Evolutionary conservation across 78 protist genomes (phyloP).

Genomic region (Protostelium mycophagum): DNA sequence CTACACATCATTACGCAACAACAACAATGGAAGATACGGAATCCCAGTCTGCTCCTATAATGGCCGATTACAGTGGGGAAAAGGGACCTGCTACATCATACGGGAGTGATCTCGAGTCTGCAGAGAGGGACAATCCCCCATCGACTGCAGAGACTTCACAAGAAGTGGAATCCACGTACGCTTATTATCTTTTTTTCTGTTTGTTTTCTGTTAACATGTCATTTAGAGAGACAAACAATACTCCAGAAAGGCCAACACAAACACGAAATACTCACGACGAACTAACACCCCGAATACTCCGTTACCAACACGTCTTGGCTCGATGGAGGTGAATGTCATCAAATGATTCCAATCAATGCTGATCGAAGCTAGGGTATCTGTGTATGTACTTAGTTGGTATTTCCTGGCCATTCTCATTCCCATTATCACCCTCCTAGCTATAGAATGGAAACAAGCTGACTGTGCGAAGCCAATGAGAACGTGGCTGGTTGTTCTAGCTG

Average conservation of each 20-base stretch:
- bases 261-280: background rate
- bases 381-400: background rate
- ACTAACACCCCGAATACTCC: background rate
- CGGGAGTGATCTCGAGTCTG: background rate
- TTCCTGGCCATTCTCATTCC: background rate
- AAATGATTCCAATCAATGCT: background rate
- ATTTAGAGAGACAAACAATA: too few species aligned
- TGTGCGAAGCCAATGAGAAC: background rate
- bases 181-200: background rate
- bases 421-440: background rate
- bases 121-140: background rate
- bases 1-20: too few species aligned
- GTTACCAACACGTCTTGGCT: background rate
- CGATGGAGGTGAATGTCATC: background rate
- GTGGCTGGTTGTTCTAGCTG: background rate
- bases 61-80: too few species aligned
- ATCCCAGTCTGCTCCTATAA: too few species aligned
- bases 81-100: too few species aligned
- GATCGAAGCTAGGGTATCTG: background rate
- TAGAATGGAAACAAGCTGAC: background rate
- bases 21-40: too few species aligned
- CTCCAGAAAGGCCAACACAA: background rate
- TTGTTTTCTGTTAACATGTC: background rate
- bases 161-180: background rate
- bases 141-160: background rate